Conservation (phyloP, 257 asterid genomes). For the Solanum raphanifolium region DNA sequence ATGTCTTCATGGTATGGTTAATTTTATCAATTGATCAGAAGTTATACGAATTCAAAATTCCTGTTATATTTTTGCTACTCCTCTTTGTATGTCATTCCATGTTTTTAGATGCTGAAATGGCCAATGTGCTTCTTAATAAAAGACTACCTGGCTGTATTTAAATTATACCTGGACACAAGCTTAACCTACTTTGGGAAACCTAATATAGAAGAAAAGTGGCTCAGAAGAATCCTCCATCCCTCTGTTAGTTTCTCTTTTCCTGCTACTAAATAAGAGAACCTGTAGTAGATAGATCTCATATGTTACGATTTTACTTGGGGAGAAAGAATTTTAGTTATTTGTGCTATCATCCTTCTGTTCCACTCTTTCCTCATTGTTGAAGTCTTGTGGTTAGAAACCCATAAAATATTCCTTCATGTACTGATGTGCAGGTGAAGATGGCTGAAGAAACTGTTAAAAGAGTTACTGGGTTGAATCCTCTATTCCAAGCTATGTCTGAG, state of each 20-base stretch:
- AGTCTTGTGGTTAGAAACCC: neutral
- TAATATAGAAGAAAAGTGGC: neutral
- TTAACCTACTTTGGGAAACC: neutral
- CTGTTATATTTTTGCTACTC: neutral
- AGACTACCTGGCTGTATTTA: neutral
- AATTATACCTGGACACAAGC: neutral
- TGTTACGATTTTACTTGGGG: neutral
- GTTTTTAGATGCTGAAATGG: neutral
- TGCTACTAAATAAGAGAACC: neutral
- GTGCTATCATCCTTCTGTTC: neutral
- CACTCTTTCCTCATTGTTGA: neutral
- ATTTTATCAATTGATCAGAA: neutral
- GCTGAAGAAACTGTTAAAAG: constrained; percentile 90
- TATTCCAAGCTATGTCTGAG: constrained; percentile 78
- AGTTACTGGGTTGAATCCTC: constrained; percentile 74
- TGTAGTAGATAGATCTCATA: neutral
- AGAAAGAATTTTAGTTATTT: neutral
- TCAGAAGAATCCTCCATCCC: neutral
- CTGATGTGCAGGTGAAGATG: constrained; percentile 67
- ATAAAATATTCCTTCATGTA: neutral
- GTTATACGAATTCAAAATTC: neutral
- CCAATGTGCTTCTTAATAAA: neutral
- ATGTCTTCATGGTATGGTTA: neutral
- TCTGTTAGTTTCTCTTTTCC: neutral
- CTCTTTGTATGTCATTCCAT: neutral